Evolutionary conservation across 2,329 filamentous ascomycete species (phyloP).

Genomic region (Exophiala spinifera): DNA sequence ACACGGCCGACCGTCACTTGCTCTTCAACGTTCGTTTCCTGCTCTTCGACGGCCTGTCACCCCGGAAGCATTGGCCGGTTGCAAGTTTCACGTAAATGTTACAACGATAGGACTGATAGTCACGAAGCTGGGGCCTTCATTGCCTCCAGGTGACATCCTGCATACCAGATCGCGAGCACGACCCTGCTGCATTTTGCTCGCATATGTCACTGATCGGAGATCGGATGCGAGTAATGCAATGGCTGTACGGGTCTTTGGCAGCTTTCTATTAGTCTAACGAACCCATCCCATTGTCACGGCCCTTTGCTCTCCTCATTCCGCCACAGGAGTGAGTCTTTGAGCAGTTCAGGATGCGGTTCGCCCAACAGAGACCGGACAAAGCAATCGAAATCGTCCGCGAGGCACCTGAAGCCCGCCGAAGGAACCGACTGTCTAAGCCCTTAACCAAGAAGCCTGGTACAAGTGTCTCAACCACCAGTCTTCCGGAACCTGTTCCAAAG

Average conservation of each 20-base stretch:
- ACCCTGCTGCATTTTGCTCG: background rate
- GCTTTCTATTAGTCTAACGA: background rate
- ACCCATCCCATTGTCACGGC: background rate
- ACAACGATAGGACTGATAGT: background rate
- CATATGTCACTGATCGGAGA: background rate
- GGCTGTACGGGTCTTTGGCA: background rate
- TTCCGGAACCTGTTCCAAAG: conserved; percentile 9
- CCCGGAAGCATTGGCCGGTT: background rate
- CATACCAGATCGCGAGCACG: background rate
- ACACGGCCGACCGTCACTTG: background rate
- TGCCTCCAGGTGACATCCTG: background rate
- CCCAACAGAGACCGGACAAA: conserved; percentile 14
- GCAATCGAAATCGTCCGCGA: conserved; percentile 8
- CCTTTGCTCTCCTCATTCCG: background rate
- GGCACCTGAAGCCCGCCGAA: conserved; percentile 21
- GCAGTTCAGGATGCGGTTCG: conserved; percentile 19
- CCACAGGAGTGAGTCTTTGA: too few relatives aligned
- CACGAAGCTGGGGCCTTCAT: background rate
- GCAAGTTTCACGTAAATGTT: background rate
- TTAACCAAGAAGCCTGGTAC: conserved; percentile 21
- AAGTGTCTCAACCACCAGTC: conserved; percentile 13
- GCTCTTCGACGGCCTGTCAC: background rate
- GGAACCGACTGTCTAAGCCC: conserved; percentile 29
- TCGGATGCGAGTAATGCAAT: background rate
- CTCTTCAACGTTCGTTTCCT: background rate